phyloP scores from a whole-genome alignment of 1,139 yeast species.

The Nakaseomyces glabratus region DNA sequence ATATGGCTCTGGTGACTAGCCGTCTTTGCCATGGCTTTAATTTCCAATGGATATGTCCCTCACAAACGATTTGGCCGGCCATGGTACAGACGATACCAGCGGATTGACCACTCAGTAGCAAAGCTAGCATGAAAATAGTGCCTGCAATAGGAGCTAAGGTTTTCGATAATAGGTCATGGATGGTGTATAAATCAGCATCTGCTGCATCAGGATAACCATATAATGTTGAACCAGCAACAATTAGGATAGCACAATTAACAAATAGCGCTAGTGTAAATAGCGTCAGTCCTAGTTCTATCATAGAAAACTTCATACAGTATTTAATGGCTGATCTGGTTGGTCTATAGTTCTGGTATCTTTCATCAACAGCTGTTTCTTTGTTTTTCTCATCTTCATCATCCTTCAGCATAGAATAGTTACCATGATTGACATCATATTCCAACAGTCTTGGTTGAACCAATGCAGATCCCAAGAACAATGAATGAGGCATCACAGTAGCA shows the following conservation, averaged over 20 bases:
- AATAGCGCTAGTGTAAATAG: constrained; percentile 67
- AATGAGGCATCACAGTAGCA: constrained; percentile 80
- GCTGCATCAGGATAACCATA: constrained; percentile 55
- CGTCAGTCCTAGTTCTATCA: constrained; percentile 55
- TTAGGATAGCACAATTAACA: constrained; percentile 67
- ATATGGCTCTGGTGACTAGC: constrained; percentile 57
- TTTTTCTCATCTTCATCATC: constrained; percentile 14
- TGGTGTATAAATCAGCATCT: constrained; percentile 67
- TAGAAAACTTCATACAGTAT: constrained; percentile 58
- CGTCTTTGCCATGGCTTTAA: constrained; percentile 71
- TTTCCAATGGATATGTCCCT: constrained; percentile 73
- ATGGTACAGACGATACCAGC: constrained; percentile 84
- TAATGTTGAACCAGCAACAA: constrained; percentile 67
- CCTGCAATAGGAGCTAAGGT: constrained; percentile 67
- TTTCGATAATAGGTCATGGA: constrained; percentile 48
- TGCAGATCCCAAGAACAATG: constrained; percentile 66
- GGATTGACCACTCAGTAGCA: constrained; percentile 67
- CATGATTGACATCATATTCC: constrained; percentile 46
- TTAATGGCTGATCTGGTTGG: constrained; percentile 60
- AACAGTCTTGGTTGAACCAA: constrained; percentile 64
- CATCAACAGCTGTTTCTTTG: constrained; percentile 17
- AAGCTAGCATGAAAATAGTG: constrained; percentile 65
- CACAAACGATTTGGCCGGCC: constrained; percentile 79
- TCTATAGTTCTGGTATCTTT: constrained; percentile 36
- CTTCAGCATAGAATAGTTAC: constrained; percentile 29